Evolutionary conservation across 1,284 basidiomycete genomes (phyloP).

Genomic region (Coniferiporia weirii): DNA sequence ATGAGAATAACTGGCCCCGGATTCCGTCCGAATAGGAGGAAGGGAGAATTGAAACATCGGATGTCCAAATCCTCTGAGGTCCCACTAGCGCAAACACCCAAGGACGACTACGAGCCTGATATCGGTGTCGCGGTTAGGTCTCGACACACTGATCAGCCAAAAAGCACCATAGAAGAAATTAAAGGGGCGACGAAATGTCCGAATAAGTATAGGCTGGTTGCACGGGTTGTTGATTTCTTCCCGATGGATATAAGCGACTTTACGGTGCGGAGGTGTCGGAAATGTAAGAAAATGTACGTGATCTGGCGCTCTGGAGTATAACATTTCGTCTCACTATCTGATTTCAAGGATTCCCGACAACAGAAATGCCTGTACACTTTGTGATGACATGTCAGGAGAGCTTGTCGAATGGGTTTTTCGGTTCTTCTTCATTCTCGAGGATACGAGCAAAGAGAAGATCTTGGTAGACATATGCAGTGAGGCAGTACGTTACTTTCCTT

Average conservation of each 20-base stretch:
- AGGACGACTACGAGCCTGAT: neutral
- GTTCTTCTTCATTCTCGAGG: conserved; percentile 46
- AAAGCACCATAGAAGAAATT: conserved; percentile 37
- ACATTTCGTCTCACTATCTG: conserved; percentile 4
- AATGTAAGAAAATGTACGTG: conserved; percentile 44
- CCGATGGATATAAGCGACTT: conserved; percentile 47
- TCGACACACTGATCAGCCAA: conserved; percentile 11
- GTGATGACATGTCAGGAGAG: conserved; percentile 46
- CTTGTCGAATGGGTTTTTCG: conserved; percentile 42
- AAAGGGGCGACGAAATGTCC: conserved; percentile 30
- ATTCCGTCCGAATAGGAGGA: conserved; percentile 24
- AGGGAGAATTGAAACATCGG: conserved; percentile 21
- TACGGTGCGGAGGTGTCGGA: conserved; percentile 43
- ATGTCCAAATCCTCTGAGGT: neutral
- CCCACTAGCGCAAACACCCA: neutral
- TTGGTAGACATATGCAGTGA: conserved; percentile 42
- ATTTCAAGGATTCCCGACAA: conserved; percentile 38
- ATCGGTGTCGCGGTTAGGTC: conserved; percentile 1
- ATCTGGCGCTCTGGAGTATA: neutral
- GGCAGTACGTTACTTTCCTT: conserved; percentile 12
- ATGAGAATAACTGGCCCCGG: neutral
- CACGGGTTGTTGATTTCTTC: conserved; percentile 50
- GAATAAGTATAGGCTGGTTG: conserved; percentile 40
- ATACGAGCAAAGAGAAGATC: conserved; percentile 38
- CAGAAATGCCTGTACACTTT: conserved; percentile 42